These are phyloP conservation scores for Trichoderma afroharzianum DNA, from an alignment of 2,329 filamentous ascomycete species.

Conservation along the genomic window DNA sequence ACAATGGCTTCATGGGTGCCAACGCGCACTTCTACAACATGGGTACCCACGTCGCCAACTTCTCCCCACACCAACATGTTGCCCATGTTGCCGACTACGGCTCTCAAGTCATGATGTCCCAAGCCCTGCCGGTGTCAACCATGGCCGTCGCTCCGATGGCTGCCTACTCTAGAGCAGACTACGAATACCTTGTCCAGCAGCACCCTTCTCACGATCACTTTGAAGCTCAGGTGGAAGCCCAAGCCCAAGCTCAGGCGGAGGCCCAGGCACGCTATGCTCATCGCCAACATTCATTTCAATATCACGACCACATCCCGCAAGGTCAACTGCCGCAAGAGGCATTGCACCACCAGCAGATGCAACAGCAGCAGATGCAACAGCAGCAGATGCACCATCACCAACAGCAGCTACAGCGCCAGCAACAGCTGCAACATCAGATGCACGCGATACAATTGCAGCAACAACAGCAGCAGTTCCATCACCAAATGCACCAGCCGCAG, in stretches of 20 bases:
- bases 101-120: background rate
- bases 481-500: background rate
- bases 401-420: background rate
- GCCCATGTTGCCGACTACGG: background rate
- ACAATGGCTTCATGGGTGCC: background rate
- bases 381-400: background rate
- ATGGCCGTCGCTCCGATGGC: background rate
- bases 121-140: background rate
- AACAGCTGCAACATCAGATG: background rate
- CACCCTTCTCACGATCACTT: background rate
- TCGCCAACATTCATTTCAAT: background rate
- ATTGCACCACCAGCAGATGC: background rate
- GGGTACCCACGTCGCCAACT: background rate
- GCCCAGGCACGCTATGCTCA: background rate
- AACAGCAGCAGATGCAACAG: background rate
- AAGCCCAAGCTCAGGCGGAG: background rate
- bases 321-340: background rate
- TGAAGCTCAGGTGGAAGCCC: background rate
- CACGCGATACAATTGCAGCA: background rate
- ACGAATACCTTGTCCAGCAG: background rate
- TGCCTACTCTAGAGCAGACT: background rate
- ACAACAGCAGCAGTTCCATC: background rate
- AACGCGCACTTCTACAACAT: background rate
- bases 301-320: background rate
- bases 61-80: background rate